Evolutionary conservation across 1,139 yeast species (phyloP).

Genomic region (Saccharomyces hybrid): DNA sequence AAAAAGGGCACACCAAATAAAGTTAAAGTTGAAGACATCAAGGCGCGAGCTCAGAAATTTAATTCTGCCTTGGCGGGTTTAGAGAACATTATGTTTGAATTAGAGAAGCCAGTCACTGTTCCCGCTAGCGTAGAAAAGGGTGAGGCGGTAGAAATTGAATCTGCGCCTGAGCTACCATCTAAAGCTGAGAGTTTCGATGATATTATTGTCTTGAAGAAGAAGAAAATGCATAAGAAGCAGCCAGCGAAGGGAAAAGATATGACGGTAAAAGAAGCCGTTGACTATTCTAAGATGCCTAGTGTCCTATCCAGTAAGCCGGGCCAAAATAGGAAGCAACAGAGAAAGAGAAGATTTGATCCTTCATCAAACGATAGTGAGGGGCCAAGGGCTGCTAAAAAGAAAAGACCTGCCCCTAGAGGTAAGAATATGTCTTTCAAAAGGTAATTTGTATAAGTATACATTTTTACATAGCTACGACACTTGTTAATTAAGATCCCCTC

Average conservation of each 20-base stretch:
- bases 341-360: slow-evolving; percentile 56
- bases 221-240: slow-evolving; percentile 14
- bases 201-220: slow-evolving; percentile 43
- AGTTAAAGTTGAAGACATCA: background rate
- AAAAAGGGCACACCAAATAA: background rate
- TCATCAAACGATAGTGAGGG: slow-evolving; percentile 42
- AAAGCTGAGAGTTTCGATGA: slow-evolving; percentile 37
- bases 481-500: background rate
- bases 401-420: slow-evolving; percentile 38
- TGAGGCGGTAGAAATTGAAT: background rate
- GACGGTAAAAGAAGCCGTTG: slow-evolving; percentile 31
- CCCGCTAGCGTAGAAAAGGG: background rate
- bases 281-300: slow-evolving; percentile 45
- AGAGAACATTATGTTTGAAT: background rate
- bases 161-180: slow-evolving; percentile 4
- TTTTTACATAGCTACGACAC: background rate
- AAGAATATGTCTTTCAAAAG: slow-evolving; percentile 44
- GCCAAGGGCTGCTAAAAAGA: slow-evolving; percentile 45
- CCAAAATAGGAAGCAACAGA: slow-evolving; percentile 26
- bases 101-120: background rate
- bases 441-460: slow-evolving; percentile 4
- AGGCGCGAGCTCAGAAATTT: background rate
- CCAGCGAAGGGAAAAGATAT: slow-evolving; percentile 12
- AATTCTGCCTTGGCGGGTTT: background rate
- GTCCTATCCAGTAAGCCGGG: slow-evolving; percentile 32